Conservation (phyloP, 352 stramenopile species). For the Pythium folliculosum region DNA sequence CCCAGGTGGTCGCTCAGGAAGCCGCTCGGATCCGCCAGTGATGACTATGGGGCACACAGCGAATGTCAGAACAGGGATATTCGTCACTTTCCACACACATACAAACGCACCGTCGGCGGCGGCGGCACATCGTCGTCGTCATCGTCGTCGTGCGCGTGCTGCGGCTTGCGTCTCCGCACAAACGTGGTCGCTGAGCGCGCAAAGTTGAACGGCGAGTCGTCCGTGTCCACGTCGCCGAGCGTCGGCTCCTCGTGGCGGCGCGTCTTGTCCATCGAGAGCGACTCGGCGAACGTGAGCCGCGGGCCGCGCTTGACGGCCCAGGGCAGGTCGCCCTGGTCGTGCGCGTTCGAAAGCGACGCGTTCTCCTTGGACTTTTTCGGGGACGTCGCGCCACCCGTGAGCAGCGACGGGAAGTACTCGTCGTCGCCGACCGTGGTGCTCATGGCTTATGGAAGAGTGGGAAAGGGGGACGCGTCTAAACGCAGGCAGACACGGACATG, state of each 20-base stretch:
- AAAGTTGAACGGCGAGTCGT: conserved; percentile 71
- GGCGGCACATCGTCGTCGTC: conserved; percentile 57
- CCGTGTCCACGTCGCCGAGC: conserved; percentile 40
- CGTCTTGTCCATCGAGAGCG: conserved; percentile 61
- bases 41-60: conserved; percentile 28
- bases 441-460: conserved; percentile 5
- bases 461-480: not conserved
- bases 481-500: too few species aligned
- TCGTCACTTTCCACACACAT: too few species aligned
- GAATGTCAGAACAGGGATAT: not conserved
- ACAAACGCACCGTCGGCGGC: conserved; percentile 47
- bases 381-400: conserved; percentile 56
- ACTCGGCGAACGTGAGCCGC: conserved; percentile 67
- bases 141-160: conserved; percentile 7
- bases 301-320: conserved; percentile 38
- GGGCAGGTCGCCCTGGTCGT: conserved; percentile 22
- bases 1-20: conserved; percentile 39
- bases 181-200: conserved; percentile 17
- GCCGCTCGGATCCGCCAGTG: conserved; percentile 43
- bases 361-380: conserved; percentile 62
- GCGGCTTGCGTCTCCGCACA: conserved; percentile 53
- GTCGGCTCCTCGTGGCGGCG: not conserved
- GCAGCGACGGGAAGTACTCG: conserved; percentile 76
- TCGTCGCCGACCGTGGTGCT: conserved; percentile 42
- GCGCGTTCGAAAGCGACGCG: conserved; percentile 31